Evolutionary conservation across 2,329 filamentous ascomycete genomes (phyloP), one percentile per base, ranked within the genome.

Genomic region (Diaporthe sp.): DNA sequence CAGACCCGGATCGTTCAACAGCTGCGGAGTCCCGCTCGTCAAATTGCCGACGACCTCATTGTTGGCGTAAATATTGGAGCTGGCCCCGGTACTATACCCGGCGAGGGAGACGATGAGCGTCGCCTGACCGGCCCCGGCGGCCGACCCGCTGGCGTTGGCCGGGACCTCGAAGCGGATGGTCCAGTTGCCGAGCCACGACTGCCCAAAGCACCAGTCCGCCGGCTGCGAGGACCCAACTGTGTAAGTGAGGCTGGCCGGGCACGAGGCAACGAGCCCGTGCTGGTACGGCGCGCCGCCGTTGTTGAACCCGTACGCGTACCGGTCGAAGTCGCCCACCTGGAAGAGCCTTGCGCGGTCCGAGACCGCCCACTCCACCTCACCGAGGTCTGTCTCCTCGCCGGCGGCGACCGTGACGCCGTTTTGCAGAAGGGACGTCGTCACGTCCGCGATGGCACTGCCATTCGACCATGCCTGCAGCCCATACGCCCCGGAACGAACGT

Each of bases 391-490:
- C 9, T 80, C 80, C 37, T 84, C 80, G 3, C 80, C 80, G 2
- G 82, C 77, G 2, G 78, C 70, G 22, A 88, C 82, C 0, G 78
- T 79, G n/a, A 89, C 80, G 68, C 85, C 83, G 75, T 86, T 86
- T 22, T 81, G 79, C 0, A 85, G 78, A 75, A 87, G 84, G 25
- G 83, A 83, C 0, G 87, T 88, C 8, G 84, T 85, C 2, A 89
- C 86, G 68, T 88, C 84, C 7, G 79, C 81, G 28, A 88, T 81
- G 13, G 76, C 77, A 37, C 85, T 86, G 75, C 87, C 87, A 75
- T 87, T 87, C 2, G 86, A 85, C 87, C 88, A 89, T 0, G 87
- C 87, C 72, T 88, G 86, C 2, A 89, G 78, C 0, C 84, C 87
- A 75, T 88, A 89, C 4, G 81, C 83, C 0, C 83, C 87, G 0